phyloP scores from a whole-genome alignment of 1,284 basidiomycete genomes.

The Ganoderma multipileum region DNA sequence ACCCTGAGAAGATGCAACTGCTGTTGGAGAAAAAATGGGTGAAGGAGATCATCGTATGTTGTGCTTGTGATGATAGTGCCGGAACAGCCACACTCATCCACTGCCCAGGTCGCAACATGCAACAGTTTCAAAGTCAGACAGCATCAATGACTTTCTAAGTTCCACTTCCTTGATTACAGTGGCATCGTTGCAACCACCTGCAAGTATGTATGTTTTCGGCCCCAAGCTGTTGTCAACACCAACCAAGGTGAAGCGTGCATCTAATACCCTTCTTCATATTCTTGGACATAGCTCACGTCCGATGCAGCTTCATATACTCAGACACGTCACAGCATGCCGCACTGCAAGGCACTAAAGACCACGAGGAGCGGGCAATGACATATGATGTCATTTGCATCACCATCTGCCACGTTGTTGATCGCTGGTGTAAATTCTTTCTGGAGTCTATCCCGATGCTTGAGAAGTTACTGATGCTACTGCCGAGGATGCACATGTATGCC shows the following conservation, averaged over 20 bases:
- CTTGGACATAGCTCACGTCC: background rate
- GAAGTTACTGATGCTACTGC: background rate
- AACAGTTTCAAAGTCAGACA: slow-evolving; percentile 9
- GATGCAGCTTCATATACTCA: background rate
- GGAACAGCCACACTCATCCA: too few species aligned
- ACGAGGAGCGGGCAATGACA: background rate
- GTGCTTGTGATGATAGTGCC: too few species aligned
- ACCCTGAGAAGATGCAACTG: background rate
- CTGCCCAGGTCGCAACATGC: background rate
- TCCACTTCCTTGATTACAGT: background rate
- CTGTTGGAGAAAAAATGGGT: background rate
- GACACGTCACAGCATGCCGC: background rate
- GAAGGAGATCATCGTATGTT: background rate
- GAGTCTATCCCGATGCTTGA: background rate
- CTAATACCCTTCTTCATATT: too few species aligned
- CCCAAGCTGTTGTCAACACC: background rate
- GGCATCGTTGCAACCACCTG: slow-evolving; percentile 1
- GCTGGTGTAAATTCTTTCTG: background rate
- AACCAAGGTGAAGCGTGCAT: background rate
- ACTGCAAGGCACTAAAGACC: background rate
- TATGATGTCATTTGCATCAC: slow-evolving; percentile 1
- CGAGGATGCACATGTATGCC: slow-evolving; percentile 8
- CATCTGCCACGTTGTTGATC: background rate
- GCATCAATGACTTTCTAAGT: background rate
- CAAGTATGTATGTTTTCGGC: background rate